Conservation (phyloP, 441 rosid genomes). For the Cnidoscolus chayamansa region DNA sequence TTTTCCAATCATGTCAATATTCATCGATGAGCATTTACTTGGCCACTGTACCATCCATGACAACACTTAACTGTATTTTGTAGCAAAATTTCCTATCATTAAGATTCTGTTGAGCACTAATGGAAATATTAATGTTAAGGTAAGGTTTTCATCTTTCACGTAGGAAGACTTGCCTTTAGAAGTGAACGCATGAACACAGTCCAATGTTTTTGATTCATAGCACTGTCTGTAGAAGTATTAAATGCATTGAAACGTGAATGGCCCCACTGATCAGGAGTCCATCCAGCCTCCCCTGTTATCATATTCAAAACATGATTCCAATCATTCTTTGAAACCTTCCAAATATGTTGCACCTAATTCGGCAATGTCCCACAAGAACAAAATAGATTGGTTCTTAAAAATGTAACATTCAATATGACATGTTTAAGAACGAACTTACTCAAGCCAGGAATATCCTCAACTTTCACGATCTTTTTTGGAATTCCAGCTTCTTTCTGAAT, state of each 20-base stretch:
- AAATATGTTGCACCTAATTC: neutral
- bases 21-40: constrained; percentile 6
- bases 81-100: neutral
- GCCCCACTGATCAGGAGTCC: constrained; percentile 98
- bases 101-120: neutral
- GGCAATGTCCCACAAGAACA: neutral
- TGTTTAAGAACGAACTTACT: constrained; percentile 64
- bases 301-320: constrained; percentile 17
- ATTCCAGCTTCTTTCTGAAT: constrained; percentile 84
- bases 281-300: constrained; percentile 87
- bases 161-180: constrained; percentile 56
- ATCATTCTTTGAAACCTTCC: constrained; percentile 16
- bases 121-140: neutral
- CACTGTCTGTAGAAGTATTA: constrained; percentile 47
- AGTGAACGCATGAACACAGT: constrained; percentile 83
- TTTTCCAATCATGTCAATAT: neutral
- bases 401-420: neutral
- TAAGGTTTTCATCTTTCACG: too few species aligned
- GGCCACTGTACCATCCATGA: neutral
- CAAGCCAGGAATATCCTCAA: constrained; percentile 89
- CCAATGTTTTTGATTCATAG: constrained; percentile 70
- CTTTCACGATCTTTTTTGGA: constrained; percentile 66
- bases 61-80: constrained; percentile 6
- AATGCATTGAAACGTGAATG: constrained; percentile 75
- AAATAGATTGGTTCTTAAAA: neutral